Evolutionary conservation across 768 basidiomycete species (phyloP).

Genomic region (Psilocybe subaeruginosa): DNA sequence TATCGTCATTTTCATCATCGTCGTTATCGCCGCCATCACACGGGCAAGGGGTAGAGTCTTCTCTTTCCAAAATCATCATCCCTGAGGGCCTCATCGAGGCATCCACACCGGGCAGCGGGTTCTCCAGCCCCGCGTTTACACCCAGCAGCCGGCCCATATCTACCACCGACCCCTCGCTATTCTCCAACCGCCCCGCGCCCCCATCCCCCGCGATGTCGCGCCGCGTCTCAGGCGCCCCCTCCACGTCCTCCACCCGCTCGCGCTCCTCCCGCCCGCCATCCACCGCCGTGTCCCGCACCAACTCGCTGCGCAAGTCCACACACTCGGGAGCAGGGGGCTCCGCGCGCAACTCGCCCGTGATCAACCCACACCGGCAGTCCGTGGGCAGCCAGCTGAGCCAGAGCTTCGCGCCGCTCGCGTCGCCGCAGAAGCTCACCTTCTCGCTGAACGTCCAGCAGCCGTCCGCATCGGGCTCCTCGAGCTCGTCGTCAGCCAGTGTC

Average conservation of each 20-base stretch:
- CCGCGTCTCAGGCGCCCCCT: slow-evolving; percentile 41
- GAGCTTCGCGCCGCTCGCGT: slow-evolving; percentile 14
- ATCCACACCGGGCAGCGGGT: neutral
- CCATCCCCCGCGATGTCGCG: slow-evolving; percentile 58
- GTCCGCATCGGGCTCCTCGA: neutral
- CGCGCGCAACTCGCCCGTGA: slow-evolving; percentile 18
- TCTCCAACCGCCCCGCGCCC: slow-evolving; percentile 59
- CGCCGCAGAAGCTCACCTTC: slow-evolving; percentile 16
- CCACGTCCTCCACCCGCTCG: slow-evolving; percentile 27
- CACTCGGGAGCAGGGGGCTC: neutral
- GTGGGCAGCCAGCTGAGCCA: slow-evolving; percentile 20
- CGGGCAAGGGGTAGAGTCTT: neutral
- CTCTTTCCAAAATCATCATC: slow-evolving; percentile 18
- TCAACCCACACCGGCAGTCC: slow-evolving; percentile 20
- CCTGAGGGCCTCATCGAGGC: slow-evolving; percentile 8
- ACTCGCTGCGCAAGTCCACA: slow-evolving; percentile 22
- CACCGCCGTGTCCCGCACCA: slow-evolving; percentile 25
- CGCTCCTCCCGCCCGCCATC: slow-evolving; percentile 31
- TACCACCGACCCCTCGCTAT: slow-evolving; percentile 18
- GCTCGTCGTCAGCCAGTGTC: neutral
- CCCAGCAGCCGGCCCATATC: slow-evolving; percentile 13
- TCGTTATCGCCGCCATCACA: neutral
- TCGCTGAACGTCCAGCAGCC: slow-evolving; percentile 6
- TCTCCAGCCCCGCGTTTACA: slow-evolving; percentile 18
- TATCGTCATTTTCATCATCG: neutral